A percentile compares a stretch with the other conserved stretches of the same genome.
Evolutionary conservation across 192 early-diverging fungal species (phyloP).

Genomic region (Backusella tarrabulga): DNA sequence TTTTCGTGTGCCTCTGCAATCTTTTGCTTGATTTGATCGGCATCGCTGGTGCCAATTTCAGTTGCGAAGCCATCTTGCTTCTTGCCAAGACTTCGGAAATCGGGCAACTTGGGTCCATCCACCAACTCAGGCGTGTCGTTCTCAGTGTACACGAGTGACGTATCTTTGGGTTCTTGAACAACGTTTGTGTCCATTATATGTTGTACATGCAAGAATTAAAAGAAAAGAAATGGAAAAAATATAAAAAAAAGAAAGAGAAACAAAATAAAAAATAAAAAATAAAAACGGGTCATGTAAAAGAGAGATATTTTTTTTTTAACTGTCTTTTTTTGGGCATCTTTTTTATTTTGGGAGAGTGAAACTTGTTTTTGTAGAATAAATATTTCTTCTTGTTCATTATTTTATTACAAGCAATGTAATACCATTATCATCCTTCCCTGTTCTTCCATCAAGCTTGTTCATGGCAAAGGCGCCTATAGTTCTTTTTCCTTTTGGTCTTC

Average conservation of each 20-base stretch:
- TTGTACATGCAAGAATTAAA: not conserved
- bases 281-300: no score
- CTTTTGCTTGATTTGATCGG: conserved; percentile 19
- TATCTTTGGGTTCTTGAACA: conserved; percentile 2
- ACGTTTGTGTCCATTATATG: not conserved
- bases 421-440: not conserved
- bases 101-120: conserved; percentile 2
- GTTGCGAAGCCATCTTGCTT: conserved; percentile 19
- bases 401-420: not conserved
- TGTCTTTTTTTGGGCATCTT: not conserved
- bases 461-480: not conserved
- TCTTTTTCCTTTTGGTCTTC: not conserved
- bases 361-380: no score
- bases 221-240: not conserved
- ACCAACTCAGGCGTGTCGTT: not conserved
- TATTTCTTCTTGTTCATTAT: not conserved
- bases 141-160: conserved; percentile 8
- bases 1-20: conserved; percentile 14
- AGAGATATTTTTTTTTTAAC: no score
- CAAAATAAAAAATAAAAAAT: not conserved
- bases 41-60: conserved; percentile 25
- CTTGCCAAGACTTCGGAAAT: conserved; percentile 19
- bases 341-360: not conserved
- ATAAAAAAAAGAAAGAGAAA: not conserved
- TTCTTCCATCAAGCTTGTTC: not conserved